Evolutionary conservation across 1,139 yeast genomes (phyloP), one percentile per base, ranked within the genome.

Genomic region (Suhomyces panamericanus): DNA sequence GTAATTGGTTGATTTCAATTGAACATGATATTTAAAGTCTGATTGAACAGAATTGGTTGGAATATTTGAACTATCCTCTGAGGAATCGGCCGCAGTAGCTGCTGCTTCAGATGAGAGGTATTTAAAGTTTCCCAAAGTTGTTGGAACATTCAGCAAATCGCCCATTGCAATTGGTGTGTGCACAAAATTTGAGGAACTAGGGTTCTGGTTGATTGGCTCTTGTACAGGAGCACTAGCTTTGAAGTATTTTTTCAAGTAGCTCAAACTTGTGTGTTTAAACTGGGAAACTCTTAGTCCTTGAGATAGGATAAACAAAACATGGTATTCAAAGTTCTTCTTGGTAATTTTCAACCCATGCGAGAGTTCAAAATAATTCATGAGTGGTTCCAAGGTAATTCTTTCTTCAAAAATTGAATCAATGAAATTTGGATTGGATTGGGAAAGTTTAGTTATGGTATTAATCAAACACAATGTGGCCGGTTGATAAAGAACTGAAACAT

Each of bases 201-300:
- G 13, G 10, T 13, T 20, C 16, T 33, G 26, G 9, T 22, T 29
- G 20, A 4, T 4, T 4, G 22, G 9, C 13, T 13, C 29, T 24
- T 30, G 29, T 1, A 37, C n/a, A 6, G 35, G 40, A 3, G 41
- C 41, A 8, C 31, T 35, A 14, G 75, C 63, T 38, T 69, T 70
- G 57, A 85, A 75, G 24, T 83, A 64, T 1, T 67, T 60, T 49
- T 73, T 77, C 55, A 87, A 59, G 20, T 82, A 73, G 2, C 67
- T 67, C 38, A 83, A 59, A 0, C 93, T 79, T 2, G 73, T 66
- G n/a, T 77, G 78, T 47, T 80, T 78, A 22, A 86, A 75, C 44
- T 78, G 80, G 3, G 91, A 80, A 11, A 80, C 66, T 40, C 80
- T 79, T 45, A 87, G 66, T 0, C 96, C 96, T 56, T 78, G 82